Evolutionary conservation across 2,329 filamentous ascomycete species (phyloP), one percentile per base, ranked within the genome.

Genomic region (Cytospora piceicola): DNA sequence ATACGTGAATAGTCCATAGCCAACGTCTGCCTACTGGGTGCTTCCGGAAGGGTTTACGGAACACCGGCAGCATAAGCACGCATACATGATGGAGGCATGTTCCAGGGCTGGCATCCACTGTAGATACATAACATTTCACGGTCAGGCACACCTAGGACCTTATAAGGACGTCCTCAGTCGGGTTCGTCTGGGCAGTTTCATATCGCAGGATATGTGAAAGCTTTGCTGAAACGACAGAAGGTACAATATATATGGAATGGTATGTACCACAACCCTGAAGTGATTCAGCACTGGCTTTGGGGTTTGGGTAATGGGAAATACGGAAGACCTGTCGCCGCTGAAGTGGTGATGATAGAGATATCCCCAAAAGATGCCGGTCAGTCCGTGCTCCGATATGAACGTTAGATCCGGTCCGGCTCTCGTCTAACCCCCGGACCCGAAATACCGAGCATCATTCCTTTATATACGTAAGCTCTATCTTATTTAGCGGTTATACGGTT

Each of bases 151-250:
- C 15, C 36, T 39, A 17, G 17, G 15, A 9, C 36, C 36, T 1
- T 39, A 15, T 6, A 39, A 14, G 3, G 14, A 39, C 14, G 14
- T 2, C 15, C 36, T 2, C 12, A 8, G n/a, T 14, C 12, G 9
- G 32, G 32, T 34, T 34, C 32, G n/a, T n/a, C n/a, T n/a, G n/a
- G n/a, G n/a, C n/a, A 11, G 9, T 34, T 34, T 34, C 6, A 8
- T 29, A 3, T 17, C 17, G 36, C 8, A 39, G 12, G 36, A 12
- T 39, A 17, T 39, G 34, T 46, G 52, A 49, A 46, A 56, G 27
- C 52, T 27, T 11, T 49, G 27, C 49, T 62, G 52, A 56, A 62
- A 62, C 60, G 34, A 52, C 27, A 29, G 51, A 55, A 34, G 51
- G 39, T 61, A 49, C 32, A 61, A 24, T 56, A 39, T 56, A 39